A percentile compares a stretch with the other conserved stretches of the same genome.
Evolutionary conservation across 805 yeast species (phyloP).

Genomic region (Teunomyces stri): DNA sequence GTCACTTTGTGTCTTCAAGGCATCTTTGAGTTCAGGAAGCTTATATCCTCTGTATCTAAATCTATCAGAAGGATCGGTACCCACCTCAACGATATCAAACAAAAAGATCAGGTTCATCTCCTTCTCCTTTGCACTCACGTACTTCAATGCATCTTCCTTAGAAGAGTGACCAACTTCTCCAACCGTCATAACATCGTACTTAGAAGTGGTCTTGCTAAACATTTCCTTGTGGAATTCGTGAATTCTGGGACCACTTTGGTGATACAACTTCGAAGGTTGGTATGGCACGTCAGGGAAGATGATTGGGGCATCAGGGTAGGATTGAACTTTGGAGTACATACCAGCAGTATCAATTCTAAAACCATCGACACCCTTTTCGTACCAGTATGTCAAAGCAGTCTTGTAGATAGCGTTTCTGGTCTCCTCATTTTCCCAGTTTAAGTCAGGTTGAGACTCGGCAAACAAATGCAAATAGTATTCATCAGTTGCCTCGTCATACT

Average conservation of each 20-base stretch:
- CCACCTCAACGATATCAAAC: slow-evolving; percentile 34
- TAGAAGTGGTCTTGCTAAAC: slow-evolving; percentile 38
- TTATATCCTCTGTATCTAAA: slow-evolving; percentile 32
- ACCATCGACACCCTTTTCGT: slow-evolving; percentile 54
- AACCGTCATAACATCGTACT: slow-evolving; percentile 54
- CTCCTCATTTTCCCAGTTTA: slow-evolving; percentile 57
- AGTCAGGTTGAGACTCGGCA: slow-evolving; percentile 55
- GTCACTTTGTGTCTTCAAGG: slow-evolving; percentile 15
- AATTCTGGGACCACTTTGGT: slow-evolving; percentile 50
- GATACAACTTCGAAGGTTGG: slow-evolving; percentile 35
- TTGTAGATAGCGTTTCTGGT: slow-evolving; percentile 40
- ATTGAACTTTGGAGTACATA: slow-evolving; percentile 47
- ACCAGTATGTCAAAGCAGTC: slow-evolving; percentile 51
- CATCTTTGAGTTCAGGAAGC: slow-evolving; percentile 39
- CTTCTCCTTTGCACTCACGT: slow-evolving; percentile 37
- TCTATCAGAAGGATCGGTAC: slow-evolving; percentile 31
- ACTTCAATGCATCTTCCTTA: slow-evolving; percentile 40
- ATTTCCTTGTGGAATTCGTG: slow-evolving; percentile 58
- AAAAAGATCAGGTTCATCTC: slow-evolving; percentile 39
- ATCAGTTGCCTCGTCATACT: slow-evolving; percentile 49
- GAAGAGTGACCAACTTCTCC: slow-evolving; percentile 51
- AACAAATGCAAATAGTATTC: slow-evolving; percentile 56
- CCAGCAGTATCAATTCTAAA: slow-evolving; percentile 58
- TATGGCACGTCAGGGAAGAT: slow-evolving; percentile 35
- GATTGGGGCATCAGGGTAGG: slow-evolving; percentile 49